Evolutionary conservation across 2,329 filamentous ascomycete species (phyloP), one percentile per base, ranked within the genome.

Genomic region (Hypoxylon sp.): DNA sequence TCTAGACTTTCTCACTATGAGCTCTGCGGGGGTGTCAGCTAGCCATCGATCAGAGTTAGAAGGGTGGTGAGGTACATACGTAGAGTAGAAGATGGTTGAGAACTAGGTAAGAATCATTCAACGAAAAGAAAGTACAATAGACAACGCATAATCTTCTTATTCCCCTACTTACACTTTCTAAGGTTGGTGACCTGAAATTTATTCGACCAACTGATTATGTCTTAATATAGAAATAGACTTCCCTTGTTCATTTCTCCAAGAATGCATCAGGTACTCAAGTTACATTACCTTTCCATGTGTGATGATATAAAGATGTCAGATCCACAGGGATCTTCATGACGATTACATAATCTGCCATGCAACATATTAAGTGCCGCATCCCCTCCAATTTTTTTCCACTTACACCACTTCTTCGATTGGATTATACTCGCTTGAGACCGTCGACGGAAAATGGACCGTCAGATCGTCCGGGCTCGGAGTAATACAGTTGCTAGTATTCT

Each of bases 341-440:
- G 22, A 49, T 58, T 58, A 58, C 44, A 50, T 59, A 59, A 59
- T 17, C 14, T 8, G 3, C 11, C 13, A 13, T 13, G n/a, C 20
- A 27, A 20, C 33, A 50, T 59, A 50, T 35, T 48, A 50, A 27
- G 31, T 59, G 11, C 31, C 44, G 56, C 33, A 20, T 27, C 27
- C 14, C 46, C 27, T 30, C 37, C 46, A 44, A 37, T 33, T 31
- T 20, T 59, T 51, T 37, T 37, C 37, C 40, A 30, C 17, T 37
- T 40, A 30, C 27, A 27, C 46, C 50, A 50, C 22, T 40, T 58
- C 31, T 49, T 13, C 27, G 6, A 40, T 50, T 50, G 6, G 33
- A 58, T 58, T 35, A 37, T 13, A 46, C 25, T 50, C 22, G 33
- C 56, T 42, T 37, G 17, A 6, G 11, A 48, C 13, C 10, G n/a